A percentile compares a stretch with the other conserved stretches of the same genome.
phyloP scores from a whole-genome alignment of 441 rosid species.

The Euphorbia celastroides region DNA sequence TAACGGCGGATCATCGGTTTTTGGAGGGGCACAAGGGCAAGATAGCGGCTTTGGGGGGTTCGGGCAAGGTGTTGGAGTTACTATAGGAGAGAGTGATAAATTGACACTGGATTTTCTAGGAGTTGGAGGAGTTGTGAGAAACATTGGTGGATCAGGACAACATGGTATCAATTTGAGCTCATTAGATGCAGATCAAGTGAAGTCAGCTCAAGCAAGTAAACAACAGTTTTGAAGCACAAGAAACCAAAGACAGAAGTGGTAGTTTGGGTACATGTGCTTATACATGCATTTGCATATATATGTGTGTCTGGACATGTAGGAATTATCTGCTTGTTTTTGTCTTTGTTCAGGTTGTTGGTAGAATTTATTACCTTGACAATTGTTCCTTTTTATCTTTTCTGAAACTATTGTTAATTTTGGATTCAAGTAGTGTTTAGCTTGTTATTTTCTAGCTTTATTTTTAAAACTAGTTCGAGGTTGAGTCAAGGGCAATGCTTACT shows the following conservation, averaged over 20 bases:
- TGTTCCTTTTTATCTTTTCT: not conserved
- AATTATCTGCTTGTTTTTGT: not conserved
- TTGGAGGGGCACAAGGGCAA: constrained; percentile 30
- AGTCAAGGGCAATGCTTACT: too few relatives aligned
- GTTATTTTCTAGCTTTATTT: too few relatives aligned
- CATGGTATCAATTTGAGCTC: constrained; percentile 32
- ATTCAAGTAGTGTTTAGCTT: not conserved
- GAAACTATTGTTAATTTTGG: not conserved
- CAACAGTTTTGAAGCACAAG: constrained; percentile 19
- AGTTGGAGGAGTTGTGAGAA: too few relatives aligned
- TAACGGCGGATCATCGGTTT: constrained; percentile 37
- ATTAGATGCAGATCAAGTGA: constrained; percentile 27
- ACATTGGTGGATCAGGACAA: too few relatives aligned
- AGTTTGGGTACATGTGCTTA: constrained; percentile 21
- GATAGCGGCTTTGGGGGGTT: constrained; percentile 35
- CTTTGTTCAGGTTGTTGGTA: constrained; percentile 1
- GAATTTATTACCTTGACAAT: not conserved
- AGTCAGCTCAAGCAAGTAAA: constrained; percentile 27
- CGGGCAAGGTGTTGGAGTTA: constrained; percentile 24
- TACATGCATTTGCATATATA: constrained; percentile 8
- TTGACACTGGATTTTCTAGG: constrained; percentile 73
- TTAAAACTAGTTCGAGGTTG: too few relatives aligned
- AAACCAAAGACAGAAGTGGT: not conserved
- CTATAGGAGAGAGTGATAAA: constrained; percentile 35
- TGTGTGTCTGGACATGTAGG: constrained; percentile 8